These are phyloP conservation scores for Crithidia thermophila DNA, from an alignment of 208 protist genomes.

Conservation along the genomic window DNA sequence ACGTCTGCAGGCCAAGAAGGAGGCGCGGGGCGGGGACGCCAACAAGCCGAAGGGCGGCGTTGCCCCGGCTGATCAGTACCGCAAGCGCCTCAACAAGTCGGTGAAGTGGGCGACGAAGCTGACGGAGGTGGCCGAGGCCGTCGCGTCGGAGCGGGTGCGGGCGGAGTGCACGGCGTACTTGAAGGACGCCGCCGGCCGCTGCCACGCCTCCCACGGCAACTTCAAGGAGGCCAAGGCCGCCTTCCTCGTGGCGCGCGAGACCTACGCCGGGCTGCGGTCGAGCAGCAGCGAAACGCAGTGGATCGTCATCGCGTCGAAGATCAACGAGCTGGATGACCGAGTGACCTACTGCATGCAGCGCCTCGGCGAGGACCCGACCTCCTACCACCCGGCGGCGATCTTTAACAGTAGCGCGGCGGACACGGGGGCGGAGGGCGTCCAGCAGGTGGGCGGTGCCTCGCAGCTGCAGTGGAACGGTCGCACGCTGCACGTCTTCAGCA, in stretches of 20 bases:
- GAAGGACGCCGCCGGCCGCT: conserved; percentile 59
- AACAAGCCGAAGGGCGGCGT: conserved; percentile 64
- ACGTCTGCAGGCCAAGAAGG: conserved; percentile 42
- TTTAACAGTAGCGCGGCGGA: not conserved
- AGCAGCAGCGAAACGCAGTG: conserved; percentile 39
- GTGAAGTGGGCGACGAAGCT: conserved; percentile 80
- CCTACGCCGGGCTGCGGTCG: conserved; percentile 42
- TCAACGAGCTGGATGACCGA: conserved; percentile 84
- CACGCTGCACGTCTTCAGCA: conserved; percentile 63
- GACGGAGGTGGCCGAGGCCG: conserved; percentile 42
- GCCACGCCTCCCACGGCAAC: conserved; percentile 47
- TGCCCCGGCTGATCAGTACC: conserved; percentile 59
- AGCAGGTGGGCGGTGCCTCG: conserved; percentile 24
- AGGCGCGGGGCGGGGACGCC: conserved; percentile 23
- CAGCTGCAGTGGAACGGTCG: conserved; percentile 77
- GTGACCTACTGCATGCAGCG: conserved; percentile 86
- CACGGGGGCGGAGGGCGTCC: conserved; percentile 10
- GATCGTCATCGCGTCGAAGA: conserved; percentile 55
- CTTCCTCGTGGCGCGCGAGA: conserved; percentile 57
- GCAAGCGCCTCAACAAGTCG: conserved; percentile 89
- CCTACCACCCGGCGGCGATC: conserved; percentile 46
- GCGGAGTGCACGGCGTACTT: conserved; percentile 67
- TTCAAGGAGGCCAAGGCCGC: conserved; percentile 57
- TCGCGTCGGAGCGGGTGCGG: conserved; percentile 53
- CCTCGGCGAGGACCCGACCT: conserved; percentile 58